These are phyloP conservation scores for Fusarium graminum DNA, from an alignment of 2,329 filamentous ascomycete species.

Conservation along the genomic window DNA sequence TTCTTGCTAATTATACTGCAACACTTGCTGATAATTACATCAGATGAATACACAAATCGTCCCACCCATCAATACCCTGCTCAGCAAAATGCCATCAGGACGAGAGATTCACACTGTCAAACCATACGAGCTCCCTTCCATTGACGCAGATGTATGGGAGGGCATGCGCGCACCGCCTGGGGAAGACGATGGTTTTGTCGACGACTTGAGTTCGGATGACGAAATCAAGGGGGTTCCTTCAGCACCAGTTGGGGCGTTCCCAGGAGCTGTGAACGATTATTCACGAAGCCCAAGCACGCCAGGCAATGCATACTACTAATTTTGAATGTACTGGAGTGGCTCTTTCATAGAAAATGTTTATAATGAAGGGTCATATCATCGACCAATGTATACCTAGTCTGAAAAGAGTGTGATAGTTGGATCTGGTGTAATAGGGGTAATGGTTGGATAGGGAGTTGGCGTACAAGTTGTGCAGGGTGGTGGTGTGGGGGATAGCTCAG, in stretches of 20 bases:
- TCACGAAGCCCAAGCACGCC: constrained; percentile 47
- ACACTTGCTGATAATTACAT: constrained; percentile 15
- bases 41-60: constrained; percentile 85
- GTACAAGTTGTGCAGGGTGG: constrained; percentile 42
- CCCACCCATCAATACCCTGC: constrained; percentile 76
- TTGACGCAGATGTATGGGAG: constrained; percentile 76
- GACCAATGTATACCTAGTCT: too few species aligned
- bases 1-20: fast-evolving
- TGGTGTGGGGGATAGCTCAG: constrained; percentile 39
- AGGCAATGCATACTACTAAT: constrained; percentile 57
- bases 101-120: constrained; percentile 84
- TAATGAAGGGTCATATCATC: neutral
- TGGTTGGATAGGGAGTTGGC: neutral
- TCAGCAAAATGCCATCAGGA: constrained; percentile 86
- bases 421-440: constrained; percentile 1
- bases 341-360: neutral
- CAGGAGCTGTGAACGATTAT: constrained; percentile 61
- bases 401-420: constrained; percentile 5
- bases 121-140: constrained; percentile 72
- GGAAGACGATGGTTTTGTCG: constrained; percentile 51
- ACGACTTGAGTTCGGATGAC: constrained; percentile 57
- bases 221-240: constrained; percentile 50
- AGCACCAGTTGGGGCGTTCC: constrained; percentile 63
- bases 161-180: constrained; percentile 63
- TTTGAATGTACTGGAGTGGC: neutral